phyloP scores from a whole-genome alignment of 306 rosid genomes.

The Medicago lupulina region DNA sequence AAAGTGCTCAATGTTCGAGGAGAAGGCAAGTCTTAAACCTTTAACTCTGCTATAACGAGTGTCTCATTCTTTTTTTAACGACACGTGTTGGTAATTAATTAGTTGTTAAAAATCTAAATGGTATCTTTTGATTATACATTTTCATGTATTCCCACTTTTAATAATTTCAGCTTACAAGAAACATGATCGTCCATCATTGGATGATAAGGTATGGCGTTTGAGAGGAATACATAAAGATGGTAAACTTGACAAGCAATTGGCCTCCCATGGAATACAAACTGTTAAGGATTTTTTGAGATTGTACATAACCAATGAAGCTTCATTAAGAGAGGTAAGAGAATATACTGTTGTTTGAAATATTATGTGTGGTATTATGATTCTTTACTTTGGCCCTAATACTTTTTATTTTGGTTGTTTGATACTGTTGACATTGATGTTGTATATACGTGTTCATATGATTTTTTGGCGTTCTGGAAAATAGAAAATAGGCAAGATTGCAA shows the following conservation, averaged over 20 bases:
- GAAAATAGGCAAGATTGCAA: constrained; percentile 43
- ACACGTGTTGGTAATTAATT: too few species aligned
- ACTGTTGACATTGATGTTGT: too few species aligned
- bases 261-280: background rate
- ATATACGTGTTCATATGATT: background rate
- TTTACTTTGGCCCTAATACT: background rate
- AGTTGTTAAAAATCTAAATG: too few species aligned
- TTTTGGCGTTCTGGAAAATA: constrained; percentile 41
- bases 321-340: constrained; percentile 42
- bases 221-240: constrained; percentile 24
- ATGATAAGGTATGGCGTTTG: background rate
- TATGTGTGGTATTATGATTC: background rate
- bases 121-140: too few species aligned
- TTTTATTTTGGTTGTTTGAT: background rate
- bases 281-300: constrained; percentile 52
- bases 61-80: too few species aligned
- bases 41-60: too few species aligned
- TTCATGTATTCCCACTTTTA: background rate
- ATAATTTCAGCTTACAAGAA: constrained; percentile 51
- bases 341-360: background rate
- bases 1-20: constrained; percentile 61
- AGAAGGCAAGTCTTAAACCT: constrained; percentile 44
- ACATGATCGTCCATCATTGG: background rate
- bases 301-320: constrained; percentile 22
- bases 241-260: constrained; percentile 11